A percentile compares a stretch with the other conserved stretches of the same genome.
These are phyloP conservation scores for Phaeosphaeria sp. DNA, from an alignment of 2,329 filamentous ascomycete genomes.

Conservation along the genomic window DNA sequence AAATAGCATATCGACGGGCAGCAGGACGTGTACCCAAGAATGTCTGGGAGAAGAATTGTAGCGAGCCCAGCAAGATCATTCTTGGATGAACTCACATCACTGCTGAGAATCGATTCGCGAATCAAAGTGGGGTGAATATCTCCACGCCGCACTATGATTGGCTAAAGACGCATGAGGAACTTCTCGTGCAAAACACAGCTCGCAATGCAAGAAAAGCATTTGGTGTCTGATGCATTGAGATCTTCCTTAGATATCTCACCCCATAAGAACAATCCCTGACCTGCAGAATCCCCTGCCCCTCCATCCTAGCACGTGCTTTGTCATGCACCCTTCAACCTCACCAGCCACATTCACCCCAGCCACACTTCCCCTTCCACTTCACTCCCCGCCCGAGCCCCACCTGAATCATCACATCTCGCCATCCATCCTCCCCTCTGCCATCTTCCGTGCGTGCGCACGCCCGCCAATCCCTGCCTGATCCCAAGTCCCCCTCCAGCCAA, in stretches of 20 bases:
- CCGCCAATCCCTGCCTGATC: not conserved
- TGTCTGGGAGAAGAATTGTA: conserved; percentile 9
- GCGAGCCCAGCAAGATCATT: not conserved
- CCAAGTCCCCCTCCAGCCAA: conserved; percentile 23
- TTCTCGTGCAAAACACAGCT: too few species aligned
- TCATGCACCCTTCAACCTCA: not conserved
- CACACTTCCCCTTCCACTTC: not conserved
- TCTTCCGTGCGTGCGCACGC: too few species aligned
- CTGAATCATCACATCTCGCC: not conserved
- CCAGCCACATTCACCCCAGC: not conserved
- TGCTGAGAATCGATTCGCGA: too few species aligned
- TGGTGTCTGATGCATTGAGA: too few species aligned
- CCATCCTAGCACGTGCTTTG: not conserved
- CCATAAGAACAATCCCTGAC: too few species aligned
- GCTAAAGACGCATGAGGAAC: too few species aligned
- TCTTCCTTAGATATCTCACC: too few species aligned
- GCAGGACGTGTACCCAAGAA: conserved; percentile 8
- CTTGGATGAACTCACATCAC: not conserved
- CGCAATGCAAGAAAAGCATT: too few species aligned
- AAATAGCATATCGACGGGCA: conserved; percentile 11
- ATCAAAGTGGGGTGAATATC: not conserved
- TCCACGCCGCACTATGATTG: not conserved
- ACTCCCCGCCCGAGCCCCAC: not conserved
- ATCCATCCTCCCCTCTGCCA: too few species aligned
- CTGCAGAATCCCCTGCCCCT: too few species aligned